Percentiles rank a stretch among this genome's conserved stretches.
phyloP scores from a whole-genome alignment of 345 rosid species.

The Bruguiera parviflora region DNA sequence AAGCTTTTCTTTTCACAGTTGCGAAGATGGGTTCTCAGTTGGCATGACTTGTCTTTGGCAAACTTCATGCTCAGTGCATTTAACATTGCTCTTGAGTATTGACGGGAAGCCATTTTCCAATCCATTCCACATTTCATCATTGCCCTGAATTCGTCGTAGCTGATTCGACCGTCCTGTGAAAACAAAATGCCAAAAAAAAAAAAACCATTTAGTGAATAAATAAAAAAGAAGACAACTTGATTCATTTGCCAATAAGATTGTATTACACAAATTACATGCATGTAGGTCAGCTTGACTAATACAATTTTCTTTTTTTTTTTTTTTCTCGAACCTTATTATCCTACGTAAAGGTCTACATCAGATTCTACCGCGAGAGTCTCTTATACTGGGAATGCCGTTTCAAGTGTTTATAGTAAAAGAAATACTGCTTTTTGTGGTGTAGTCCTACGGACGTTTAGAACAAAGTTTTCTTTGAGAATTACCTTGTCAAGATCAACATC shows the following conservation, averaged over 20 bases:
- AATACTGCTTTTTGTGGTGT: too few species aligned
- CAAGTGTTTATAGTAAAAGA: too few species aligned
- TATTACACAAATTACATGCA: too few species aligned
- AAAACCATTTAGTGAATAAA: neutral
- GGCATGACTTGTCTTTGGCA: conserved; percentile 39
- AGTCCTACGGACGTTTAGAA: too few species aligned
- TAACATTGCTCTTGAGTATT: conserved; percentile 83
- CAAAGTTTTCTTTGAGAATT: conserved; percentile 2
- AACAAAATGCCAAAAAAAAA: neutral
- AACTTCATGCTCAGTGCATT: conserved; percentile 76
- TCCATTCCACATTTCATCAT: conserved; percentile 85
- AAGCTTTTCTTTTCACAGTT: neutral
- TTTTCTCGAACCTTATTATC: too few species aligned
- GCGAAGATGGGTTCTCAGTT: neutral
- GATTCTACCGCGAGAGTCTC: too few species aligned
- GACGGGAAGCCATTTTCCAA: conserved; percentile 95
- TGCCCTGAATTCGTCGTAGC: conserved; percentile 77
- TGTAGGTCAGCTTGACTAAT: too few species aligned
- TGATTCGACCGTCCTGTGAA: conserved; percentile 70
- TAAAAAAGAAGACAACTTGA: too few species aligned
- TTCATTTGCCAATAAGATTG: too few species aligned
- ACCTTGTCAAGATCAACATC: conserved; percentile 88
- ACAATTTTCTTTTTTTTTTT: too few species aligned
- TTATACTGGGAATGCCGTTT: too few species aligned
- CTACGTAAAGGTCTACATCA: too few species aligned